These are phyloP conservation scores for Corynespora cassiicola DNA, from an alignment of 2,329 filamentous ascomycete species.

Conservation along the genomic window DNA sequence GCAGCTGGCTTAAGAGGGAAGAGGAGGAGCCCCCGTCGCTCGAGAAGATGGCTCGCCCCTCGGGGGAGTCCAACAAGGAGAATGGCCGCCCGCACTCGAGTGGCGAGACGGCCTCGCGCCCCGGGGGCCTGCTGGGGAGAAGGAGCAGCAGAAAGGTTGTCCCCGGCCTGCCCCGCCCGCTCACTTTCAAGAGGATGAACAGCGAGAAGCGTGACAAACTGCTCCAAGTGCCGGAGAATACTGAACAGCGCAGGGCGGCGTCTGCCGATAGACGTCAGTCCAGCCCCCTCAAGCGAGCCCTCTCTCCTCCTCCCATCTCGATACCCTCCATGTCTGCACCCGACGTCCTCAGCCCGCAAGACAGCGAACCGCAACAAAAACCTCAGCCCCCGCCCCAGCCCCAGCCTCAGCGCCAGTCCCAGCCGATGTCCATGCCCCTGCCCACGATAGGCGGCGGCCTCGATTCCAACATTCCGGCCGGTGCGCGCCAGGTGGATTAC, in stretches of 20 bases:
- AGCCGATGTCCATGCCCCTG: too few relatives aligned
- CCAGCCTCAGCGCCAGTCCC: too few relatives aligned
- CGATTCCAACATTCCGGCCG: constrained; percentile 41
- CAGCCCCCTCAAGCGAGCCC: constrained; percentile 60
- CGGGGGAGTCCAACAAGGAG: constrained; percentile 35
- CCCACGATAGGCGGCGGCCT: constrained; percentile 38
- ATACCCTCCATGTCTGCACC: constrained; percentile 48
- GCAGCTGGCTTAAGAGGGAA: constrained; percentile 49
- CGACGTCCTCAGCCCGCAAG: constrained; percentile 41
- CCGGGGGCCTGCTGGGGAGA: constrained; percentile 28
- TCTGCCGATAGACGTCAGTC: constrained; percentile 73
- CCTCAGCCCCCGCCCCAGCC: too few relatives aligned
- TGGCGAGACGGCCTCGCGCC: constrained; percentile 24
- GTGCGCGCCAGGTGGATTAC: constrained; percentile 43
- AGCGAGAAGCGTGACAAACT: constrained; percentile 80
- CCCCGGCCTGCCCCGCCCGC: constrained; percentile 75
- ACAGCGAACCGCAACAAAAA: constrained; percentile 30
- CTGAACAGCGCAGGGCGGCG: constrained; percentile 74
- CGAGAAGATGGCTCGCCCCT: constrained; percentile 11
- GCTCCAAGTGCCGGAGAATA: constrained; percentile 67
- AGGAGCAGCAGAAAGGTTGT: constrained; percentile 66
- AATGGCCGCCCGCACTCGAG: constrained; percentile 42
- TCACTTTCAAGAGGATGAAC: constrained; percentile 82
- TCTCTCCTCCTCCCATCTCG: constrained; percentile 46
- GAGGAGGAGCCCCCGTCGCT: constrained; percentile 37